Base-by-base conservation (phyloP, 768 basidiomycete genomes). In the Rossbeevera mucosa region DNA sequence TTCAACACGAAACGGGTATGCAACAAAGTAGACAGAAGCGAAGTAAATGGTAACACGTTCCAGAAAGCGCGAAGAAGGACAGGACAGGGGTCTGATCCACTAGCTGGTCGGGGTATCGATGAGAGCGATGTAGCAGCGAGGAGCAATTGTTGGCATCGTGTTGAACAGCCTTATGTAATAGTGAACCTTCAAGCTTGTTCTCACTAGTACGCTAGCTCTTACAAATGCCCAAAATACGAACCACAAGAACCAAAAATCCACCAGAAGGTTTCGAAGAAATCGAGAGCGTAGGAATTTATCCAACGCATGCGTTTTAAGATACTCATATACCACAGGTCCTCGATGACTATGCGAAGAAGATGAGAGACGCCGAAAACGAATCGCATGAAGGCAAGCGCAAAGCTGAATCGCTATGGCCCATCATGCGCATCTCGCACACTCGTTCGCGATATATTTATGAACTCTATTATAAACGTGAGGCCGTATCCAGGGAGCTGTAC, bases 291-390 rank as follows among this genome's bases (percentile, higher is more conserved):
- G 20, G 83, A 67, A 25, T 47, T 14, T 5, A 2, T 18, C 13
- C 5, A 12, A 43, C 28, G 8, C 2, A 9, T 14, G 11, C 28
- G 14, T 49, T 30, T 21, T 33, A 3, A 46, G 29, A 38, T 7
- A 48, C 52, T 63, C n/a, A 67, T 22, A 14, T 21, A 8, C 30
- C 21, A 22, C 56, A 95, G 88, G 86, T 97, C 61, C 86, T 98
- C 59, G 96, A 98, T 60, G 96, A 98, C 72, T 99, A 98, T 69
- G 90, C 91, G 41, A 91, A 93, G 76, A 98, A 96, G 76, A 99
- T 99, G 96, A 79, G 96, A 50, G 96, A 99, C 71, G 96, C 91
- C 1, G 96, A 99, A 78, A 96, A 94, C 65, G 96, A 99, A 73
- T 85, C 87, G 2, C 96, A 99, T 68, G 96, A 99, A 69, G 96